Percentiles rank a stretch among this genome's conserved stretches.
Conservation (phyloP, 1,284 basidiomycete species). For the Jaminaea rosea region DNA sequence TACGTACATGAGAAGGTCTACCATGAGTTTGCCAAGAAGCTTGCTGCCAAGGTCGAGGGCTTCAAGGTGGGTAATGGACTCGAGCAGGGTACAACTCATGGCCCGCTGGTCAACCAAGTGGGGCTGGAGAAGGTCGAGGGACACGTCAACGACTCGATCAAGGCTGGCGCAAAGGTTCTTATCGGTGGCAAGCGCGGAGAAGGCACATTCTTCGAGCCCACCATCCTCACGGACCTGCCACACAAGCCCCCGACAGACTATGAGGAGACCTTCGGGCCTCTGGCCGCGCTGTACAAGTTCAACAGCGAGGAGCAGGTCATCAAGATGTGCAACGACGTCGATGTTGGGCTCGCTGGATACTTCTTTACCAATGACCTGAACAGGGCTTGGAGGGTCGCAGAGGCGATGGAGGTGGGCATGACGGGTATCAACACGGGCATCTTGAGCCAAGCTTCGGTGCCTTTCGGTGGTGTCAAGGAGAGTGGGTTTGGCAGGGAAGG, state of each 20-base stretch:
- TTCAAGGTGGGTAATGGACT: slow-evolving; percentile 89
- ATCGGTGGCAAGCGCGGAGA: slow-evolving; percentile 66
- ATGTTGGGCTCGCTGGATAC: slow-evolving; percentile 68
- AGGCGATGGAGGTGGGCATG: slow-evolving; percentile 92
- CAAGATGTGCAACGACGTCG: slow-evolving; percentile 69
- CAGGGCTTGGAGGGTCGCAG: slow-evolving; percentile 92
- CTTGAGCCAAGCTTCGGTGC: slow-evolving; percentile 38
- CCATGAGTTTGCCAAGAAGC: slow-evolving; percentile 71
- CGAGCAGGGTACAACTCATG: slow-evolving; percentile 67
- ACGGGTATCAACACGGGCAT: slow-evolving; percentile 57
- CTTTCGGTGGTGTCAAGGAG: slow-evolving; percentile 84
- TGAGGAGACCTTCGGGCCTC: slow-evolving; percentile 45
- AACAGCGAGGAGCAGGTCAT: slow-evolving; percentile 87
- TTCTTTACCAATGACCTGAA: slow-evolving; percentile 62
- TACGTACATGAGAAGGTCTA: slow-evolving; percentile 61
- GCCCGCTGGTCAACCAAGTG: slow-evolving; percentile 79
- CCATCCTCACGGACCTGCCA: slow-evolving; percentile 80
- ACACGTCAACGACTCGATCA: slow-evolving; percentile 77
- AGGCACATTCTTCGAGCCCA: slow-evolving; percentile 73
- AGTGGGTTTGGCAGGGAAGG: slow-evolving; percentile 55
- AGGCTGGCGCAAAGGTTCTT: slow-evolving; percentile 74
- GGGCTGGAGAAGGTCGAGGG: slow-evolving; percentile 77
- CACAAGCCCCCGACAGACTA: slow-evolving; percentile 47
- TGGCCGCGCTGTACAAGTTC: slow-evolving; percentile 61
- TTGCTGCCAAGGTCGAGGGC: slow-evolving; percentile 70